phyloP scores from a whole-genome alignment of 2,329 filamentous ascomycete species.

The Rhynchosporium graminicola region DNA sequence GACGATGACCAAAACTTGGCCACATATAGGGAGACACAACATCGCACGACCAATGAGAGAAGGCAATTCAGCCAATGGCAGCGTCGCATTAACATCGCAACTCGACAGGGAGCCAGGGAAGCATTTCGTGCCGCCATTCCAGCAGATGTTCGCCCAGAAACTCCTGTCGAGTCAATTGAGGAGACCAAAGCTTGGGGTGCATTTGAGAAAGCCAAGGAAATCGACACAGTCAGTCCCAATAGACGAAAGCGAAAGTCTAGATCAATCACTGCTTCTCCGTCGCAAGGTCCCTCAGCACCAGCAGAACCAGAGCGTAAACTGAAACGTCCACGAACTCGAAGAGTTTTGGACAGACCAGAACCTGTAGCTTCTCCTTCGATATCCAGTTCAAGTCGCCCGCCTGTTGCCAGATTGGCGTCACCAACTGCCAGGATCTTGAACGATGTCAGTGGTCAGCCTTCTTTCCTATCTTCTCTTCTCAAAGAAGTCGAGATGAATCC shows the following conservation, averaged over 20 bases:
- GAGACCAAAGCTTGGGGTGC: conserved; percentile 87
- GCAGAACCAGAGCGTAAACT: conserved; percentile 76
- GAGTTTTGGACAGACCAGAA: conserved; percentile 56
- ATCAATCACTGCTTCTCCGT: conserved; percentile 71
- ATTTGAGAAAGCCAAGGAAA: conserved; percentile 80
- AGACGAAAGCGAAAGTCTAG: conserved; percentile 72
- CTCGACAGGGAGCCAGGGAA: conserved; percentile 72
- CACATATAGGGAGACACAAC: conserved; percentile 56
- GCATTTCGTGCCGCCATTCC: conserved; percentile 71
- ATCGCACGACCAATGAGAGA: conserved; percentile 51
- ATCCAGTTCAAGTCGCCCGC: conserved; percentile 42
- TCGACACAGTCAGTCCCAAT: conserved; percentile 53
- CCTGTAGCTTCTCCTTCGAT: conserved; percentile 39
- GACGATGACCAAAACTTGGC: conserved; percentile 61
- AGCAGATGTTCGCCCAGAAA: conserved; percentile 55
- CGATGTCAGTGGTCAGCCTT: conserved; percentile 58
- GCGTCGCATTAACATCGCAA: conserved; percentile 78
- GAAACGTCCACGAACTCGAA: conserved; percentile 81
- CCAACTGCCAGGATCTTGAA: conserved; percentile 34
- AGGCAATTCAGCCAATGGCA: conserved; percentile 74
- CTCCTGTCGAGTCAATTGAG: conserved; percentile 70
- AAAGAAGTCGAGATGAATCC: conserved; percentile 79
- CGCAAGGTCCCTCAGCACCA: conserved; percentile 56
- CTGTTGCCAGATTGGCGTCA: conserved; percentile 30
- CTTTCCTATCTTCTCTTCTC: conserved; percentile 82